A percentile compares a stretch with the other conserved stretches of the same genome.
Evolutionary conservation across 495 filamentous ascomycete species (phyloP).

Genomic region (Cercophora sp.): DNA sequence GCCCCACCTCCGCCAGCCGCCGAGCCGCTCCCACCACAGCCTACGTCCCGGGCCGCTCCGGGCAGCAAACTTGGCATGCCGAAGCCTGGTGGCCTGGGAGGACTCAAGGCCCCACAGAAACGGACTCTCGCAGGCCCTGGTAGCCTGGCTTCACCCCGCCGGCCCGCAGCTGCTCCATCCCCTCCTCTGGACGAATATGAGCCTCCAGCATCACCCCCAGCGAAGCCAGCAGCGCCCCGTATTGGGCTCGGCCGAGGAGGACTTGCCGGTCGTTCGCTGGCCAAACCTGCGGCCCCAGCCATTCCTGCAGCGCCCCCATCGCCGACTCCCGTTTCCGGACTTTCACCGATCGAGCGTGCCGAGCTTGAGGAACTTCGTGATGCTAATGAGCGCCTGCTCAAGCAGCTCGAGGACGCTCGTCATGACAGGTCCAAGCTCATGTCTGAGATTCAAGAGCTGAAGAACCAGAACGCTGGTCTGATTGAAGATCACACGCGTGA

Average conservation of each 20-base stretch:
- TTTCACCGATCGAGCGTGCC: conserved; percentile 72
- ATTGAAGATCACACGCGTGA: conserved; percentile 98
- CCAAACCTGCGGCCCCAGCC: conserved; percentile 59
- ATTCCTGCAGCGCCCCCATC: conserved; percentile 37
- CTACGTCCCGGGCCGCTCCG: conserved; percentile 56
- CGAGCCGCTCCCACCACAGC: conserved; percentile 50
- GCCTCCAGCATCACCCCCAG: conserved; percentile 43
- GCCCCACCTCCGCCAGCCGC: conserved; percentile 35
- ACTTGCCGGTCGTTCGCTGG: conserved; percentile 79
- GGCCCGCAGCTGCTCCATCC: conserved; percentile 52
- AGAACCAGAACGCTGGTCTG: conserved; percentile 91
- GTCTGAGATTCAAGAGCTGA: conserved; percentile 80
- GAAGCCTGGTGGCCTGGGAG: conserved; percentile 63
- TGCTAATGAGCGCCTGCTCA: conserved; percentile 72
- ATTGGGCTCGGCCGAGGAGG: conserved; percentile 70
- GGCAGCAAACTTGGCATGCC: conserved; percentile 59
- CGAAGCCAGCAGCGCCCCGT: conserved; percentile 49
- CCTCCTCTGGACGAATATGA: conserved; percentile 56
- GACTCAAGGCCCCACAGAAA: conserved; percentile 67
- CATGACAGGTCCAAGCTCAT: conserved; percentile 67
- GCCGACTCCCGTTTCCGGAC: conserved; percentile 50
- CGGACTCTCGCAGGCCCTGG: conserved; percentile 54
- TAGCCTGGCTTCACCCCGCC: conserved; percentile 57
- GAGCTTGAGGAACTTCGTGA: conserved; percentile 84
- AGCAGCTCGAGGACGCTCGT: conserved; percentile 69